Conservation (phyloP, 148 eudicot species). For the Fagopyrum tataricum region DNA sequence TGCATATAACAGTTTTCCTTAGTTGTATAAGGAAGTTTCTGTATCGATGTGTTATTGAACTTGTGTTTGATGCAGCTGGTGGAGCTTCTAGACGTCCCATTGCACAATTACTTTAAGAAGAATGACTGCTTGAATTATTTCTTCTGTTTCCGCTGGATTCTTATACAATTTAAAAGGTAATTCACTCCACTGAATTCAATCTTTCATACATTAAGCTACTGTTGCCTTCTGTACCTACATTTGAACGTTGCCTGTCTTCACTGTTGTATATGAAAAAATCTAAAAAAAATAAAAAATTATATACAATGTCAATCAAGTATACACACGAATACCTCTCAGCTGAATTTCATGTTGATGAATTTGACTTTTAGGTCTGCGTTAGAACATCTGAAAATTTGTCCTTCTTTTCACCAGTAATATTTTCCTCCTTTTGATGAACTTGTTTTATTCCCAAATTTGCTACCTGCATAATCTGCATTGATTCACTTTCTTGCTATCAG, state of each 20-base stretch:
- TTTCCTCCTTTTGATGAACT: too few species aligned
- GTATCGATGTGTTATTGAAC: neutral
- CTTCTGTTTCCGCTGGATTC: constrained; percentile 98
- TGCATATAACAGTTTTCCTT: neutral
- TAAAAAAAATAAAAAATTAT: neutral
- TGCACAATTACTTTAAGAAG: constrained; percentile 78
- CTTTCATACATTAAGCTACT: neutral
- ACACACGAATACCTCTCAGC: neutral
- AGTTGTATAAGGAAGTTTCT: neutral
- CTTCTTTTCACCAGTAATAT: too few species aligned
- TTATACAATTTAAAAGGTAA: constrained; percentile 91
- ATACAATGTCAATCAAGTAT: neutral
- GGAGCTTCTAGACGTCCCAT: constrained; percentile 71
- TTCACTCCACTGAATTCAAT: constrained; percentile 15
- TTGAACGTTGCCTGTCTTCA: neutral
- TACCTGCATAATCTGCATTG: neutral
- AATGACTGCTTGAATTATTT: constrained; percentile 91
- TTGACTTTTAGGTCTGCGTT: neutral
- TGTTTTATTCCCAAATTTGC: too few species aligned
- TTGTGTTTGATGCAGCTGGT: constrained; percentile 53
- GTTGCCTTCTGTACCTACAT: neutral
- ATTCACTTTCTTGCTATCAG: neutral
- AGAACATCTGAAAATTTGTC: too few species aligned
- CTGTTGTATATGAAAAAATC: too few species aligned
- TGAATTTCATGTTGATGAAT: neutral